Base-by-base conservation (phyloP, 306 rosid genomes). In the Cucumis cinereus region DNA sequence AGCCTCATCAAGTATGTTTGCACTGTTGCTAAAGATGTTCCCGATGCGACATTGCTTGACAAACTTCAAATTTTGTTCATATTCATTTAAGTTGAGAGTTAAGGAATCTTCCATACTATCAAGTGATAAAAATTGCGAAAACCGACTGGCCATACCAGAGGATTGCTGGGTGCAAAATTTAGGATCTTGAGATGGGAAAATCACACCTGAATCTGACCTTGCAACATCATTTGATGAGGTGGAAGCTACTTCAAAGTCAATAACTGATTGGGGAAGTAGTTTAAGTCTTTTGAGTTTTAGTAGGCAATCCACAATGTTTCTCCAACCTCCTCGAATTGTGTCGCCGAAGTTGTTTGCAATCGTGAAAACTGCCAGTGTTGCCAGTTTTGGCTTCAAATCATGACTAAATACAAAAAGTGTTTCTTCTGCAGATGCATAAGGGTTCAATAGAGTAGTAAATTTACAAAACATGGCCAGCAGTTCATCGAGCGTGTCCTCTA, bases 371-470 rank as follows among this genome's bases (percentile, higher is more conserved):
- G 97, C 91, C 49, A 94, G 90, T 13, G 96, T 94, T 61, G 99
- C 96, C 82, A 92, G 77, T 77, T 86, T 90, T 0, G 99, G 96
- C 84, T 88, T 92, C 84, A 90, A 68, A 80, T 94, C 97, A 79
- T 92, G 89, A 81, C 90, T 89, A 36, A 94, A 94, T 5, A 83
- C 87, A 72, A 85, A 92, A 71, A 94, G 82, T 41, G 97, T 94
- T 77, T 94, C 97, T 83, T 94, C 99, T 7, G 88, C 59, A 2
- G 98, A 92, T 76, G 97, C 99, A 69, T 94, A 94, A 77, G 99
- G 99, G 70, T 94, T 94, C 78, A 86, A 74, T 40, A 94, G 78
- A 14, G 97, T 92, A 1, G 99, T 94, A 82, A 90, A 94, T 85
- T 89, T 90, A 73, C 92, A 90, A 72, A 94, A 89, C 0, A 91